Percentiles rank a stretch among this genome's conserved stretches.
Evolutionary conservation across 306 rosid genomes (phyloP).

Genomic region (Pyrus bretschneideri): DNA sequence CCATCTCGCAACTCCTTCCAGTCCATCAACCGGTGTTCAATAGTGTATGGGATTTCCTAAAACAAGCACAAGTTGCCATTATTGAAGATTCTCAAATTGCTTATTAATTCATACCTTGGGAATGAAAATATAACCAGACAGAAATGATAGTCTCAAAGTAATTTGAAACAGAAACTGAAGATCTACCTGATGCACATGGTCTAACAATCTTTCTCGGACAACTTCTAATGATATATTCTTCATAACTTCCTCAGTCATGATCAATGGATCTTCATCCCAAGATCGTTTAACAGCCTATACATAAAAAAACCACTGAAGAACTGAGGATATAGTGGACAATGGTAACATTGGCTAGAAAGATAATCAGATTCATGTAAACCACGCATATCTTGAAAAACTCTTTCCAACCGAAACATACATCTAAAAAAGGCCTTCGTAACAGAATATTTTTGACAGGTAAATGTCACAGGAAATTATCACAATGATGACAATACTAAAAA

Average conservation of each 20-base stretch:
- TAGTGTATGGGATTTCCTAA: conserved; percentile 87
- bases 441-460: neutral
- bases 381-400: neutral
- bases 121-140: neutral
- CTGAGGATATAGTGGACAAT: neutral
- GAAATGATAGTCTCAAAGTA: conserved; percentile 2
- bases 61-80: conserved; percentile 15
- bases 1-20: conserved; percentile 96
- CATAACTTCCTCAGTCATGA: conserved; percentile 80
- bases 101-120: neutral
- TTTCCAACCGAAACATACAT: neutral
- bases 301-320: conserved; percentile 23
- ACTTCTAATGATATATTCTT: conserved; percentile 87
- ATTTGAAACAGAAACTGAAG: neutral
- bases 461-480: neutral
- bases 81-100: conserved; percentile 9
- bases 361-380: neutral
- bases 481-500: conserved; percentile 18
- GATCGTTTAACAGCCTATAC: conserved; percentile 80
- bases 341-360: neutral
- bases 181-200: conserved; percentile 88
- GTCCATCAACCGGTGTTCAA: conserved; percentile 75
- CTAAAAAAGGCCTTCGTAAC: neutral
- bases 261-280: conserved; percentile 89
- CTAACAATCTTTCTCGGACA: conserved; percentile 91